Conservation (phyloP, 1,139 yeast genomes). For the Diutina sp. region DNA sequence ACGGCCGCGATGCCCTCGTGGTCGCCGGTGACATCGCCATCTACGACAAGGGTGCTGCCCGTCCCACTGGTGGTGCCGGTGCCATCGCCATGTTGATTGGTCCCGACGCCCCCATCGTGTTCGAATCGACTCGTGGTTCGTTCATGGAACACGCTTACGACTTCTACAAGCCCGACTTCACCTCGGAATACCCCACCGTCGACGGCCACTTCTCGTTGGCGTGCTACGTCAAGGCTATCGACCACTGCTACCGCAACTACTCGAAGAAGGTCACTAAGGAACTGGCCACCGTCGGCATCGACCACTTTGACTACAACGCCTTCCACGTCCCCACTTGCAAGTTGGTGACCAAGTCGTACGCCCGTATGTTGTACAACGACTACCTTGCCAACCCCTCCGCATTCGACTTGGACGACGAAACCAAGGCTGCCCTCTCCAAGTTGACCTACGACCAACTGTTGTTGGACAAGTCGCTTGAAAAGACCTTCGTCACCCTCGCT, state of each 20-base stretch:
- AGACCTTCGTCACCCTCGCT: constrained; percentile 68
- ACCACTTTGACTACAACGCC: constrained; percentile 83
- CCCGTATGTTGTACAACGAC: constrained; percentile 85
- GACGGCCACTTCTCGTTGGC: constrained; percentile 94
- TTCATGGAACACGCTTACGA: constrained; percentile 96
- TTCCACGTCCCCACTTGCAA: constrained; percentile 99
- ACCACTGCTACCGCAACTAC: constrained; percentile 72
- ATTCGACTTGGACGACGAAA: constrained; percentile 40
- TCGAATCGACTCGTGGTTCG: constrained; percentile 80
- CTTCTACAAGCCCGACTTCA: constrained; percentile 95
- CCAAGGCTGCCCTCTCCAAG: constrained; percentile 39
- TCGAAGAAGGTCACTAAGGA: constrained; percentile 64
- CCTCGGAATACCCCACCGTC: constrained; percentile 92
- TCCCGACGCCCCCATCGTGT: constrained; percentile 94
- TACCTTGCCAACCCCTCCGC: constrained; percentile 52
- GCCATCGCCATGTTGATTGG: constrained; percentile 92
- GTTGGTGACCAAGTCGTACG: constrained; percentile 85
- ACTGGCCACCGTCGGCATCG: constrained; percentile 45
- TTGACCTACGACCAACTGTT: constrained; percentile 70
- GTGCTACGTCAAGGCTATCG: constrained; percentile 92
- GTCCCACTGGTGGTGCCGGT: constrained; percentile 99
- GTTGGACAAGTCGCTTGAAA: constrained; percentile 72
- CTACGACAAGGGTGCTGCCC: constrained; percentile 93
- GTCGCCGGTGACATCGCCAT: constrained; percentile 97
- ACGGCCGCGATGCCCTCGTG: constrained; percentile 95